These are phyloP conservation scores for Athelia psychrophila DNA, from an alignment of 1,284 basidiomycete species.

Conservation along the genomic window DNA sequence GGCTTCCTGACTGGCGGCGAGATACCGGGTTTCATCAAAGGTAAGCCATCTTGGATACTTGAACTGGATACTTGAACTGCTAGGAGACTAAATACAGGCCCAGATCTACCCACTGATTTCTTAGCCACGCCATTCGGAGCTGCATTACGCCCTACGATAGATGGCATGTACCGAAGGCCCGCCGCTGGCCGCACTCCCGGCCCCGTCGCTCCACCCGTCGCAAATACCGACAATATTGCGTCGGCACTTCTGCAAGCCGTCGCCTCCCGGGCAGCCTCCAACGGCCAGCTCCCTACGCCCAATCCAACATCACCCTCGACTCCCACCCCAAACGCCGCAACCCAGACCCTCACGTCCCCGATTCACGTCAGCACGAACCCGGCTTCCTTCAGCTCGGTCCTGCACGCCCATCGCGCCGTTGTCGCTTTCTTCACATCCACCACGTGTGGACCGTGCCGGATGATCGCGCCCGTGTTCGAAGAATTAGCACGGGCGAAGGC, in stretches of 20 bases:
- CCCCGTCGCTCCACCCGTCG: conserved; percentile 25
- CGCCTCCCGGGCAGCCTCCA: conserved; percentile 47
- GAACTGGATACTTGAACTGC: no score
- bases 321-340: conserved; percentile 31
- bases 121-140: conserved; percentile 88
- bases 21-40: conserved; percentile 79
- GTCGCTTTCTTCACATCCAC: conserved; percentile 66
- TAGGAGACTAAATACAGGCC: neutral
- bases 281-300: conserved; percentile 22
- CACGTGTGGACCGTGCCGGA: conserved; percentile 60
- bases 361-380: conserved; percentile 59
- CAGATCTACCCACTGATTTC: conserved; percentile 87
- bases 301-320: conserved; percentile 19
- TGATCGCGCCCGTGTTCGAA: conserved; percentile 65
- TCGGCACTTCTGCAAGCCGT: conserved; percentile 64
- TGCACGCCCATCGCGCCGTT: conserved; percentile 49
- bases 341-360: conserved; percentile 55
- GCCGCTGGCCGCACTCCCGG: conserved; percentile 38
- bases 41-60: conserved; percentile 32
- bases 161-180: conserved; percentile 75
- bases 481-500: conserved; percentile 42
- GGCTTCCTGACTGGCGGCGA: conserved; percentile 81
- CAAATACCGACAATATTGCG: conserved; percentile 51
- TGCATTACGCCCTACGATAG: conserved; percentile 85
- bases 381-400: conserved; percentile 48